These are phyloP conservation scores for Ceriops tagal DNA, from an alignment of 345 rosid genomes.

Conservation along the genomic window DNA sequence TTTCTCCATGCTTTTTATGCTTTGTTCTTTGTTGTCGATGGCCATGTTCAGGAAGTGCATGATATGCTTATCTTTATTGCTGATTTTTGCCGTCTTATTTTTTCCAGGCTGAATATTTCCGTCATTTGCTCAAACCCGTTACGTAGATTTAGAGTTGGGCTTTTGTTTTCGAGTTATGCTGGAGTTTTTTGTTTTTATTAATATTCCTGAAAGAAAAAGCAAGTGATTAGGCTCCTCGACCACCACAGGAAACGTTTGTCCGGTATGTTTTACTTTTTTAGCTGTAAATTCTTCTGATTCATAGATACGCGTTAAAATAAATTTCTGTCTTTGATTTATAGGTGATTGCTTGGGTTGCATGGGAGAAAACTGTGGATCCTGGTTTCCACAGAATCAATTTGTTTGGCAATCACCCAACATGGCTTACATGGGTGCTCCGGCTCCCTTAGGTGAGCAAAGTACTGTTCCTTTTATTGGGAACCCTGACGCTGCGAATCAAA, in stretches of 20 bases:
- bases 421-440: constrained; percentile 16
- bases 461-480: constrained; percentile 17
- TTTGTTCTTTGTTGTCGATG: constrained; percentile 1
- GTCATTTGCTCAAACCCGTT: constrained; percentile 84
- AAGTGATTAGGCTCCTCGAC: constrained; percentile 25
- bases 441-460: constrained; percentile 22
- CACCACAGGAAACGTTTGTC: constrained; percentile 22
- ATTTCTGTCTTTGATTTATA: neutral
- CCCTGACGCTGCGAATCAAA: constrained; percentile 22
- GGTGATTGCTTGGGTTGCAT: constrained; percentile 55
- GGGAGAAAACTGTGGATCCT: constrained; percentile 51
- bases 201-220: constrained; percentile 35
- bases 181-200: constrained; percentile 45
- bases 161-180: constrained; percentile 37
- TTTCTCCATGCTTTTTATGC: constrained; percentile 2
- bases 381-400: constrained; percentile 45
- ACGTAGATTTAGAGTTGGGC: constrained; percentile 51
- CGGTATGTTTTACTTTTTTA: constrained; percentile 25
- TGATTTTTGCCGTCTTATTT: constrained; percentile 4
- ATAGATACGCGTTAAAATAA: neutral
- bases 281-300: neutral
- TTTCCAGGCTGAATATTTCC: constrained; percentile 90
- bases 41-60: neutral
- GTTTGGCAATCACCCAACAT: constrained; percentile 35
- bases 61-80: neutral